Percentiles rank a stretch among this genome's conserved stretches.
Conservation (phyloP, 2,329 filamentous ascomycete species). For the Sporothrix protearum region DNA sequence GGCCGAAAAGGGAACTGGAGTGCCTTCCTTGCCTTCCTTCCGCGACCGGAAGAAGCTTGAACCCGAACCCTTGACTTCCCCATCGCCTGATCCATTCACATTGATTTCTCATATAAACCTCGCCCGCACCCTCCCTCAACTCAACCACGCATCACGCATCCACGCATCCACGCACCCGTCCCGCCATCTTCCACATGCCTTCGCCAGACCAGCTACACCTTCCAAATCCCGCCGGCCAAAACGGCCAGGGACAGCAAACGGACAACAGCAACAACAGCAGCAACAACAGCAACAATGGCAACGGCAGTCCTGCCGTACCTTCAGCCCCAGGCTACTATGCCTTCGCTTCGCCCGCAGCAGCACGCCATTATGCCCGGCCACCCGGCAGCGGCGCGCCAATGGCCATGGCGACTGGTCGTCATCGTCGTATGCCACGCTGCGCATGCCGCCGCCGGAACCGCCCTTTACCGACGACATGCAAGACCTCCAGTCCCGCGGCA, state of each 20-base stretch:
- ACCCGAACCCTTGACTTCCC: neutral
- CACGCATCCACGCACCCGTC: neutral
- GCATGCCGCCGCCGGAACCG: neutral
- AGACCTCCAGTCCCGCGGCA: conserved; percentile 57
- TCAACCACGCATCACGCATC: no score
- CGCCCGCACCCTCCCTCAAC: neutral
- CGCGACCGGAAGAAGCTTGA: conserved; percentile 7
- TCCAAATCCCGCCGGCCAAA: neutral
- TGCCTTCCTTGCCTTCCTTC: neutral
- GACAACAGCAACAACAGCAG: neutral
- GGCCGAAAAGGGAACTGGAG: no score
- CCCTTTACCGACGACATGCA: conserved; percentile 50
- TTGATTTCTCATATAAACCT: neutral
- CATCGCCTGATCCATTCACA: neutral
- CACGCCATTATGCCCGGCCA: neutral
- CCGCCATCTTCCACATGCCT: neutral
- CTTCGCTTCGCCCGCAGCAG: neutral
- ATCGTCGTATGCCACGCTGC: neutral
- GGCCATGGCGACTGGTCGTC: neutral
- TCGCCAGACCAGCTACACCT: neutral
- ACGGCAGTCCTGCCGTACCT: neutral
- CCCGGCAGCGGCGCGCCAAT: neutral
- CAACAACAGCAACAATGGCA: neutral
- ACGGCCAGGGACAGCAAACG: neutral
- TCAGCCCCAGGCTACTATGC: neutral